A percentile compares a stretch with the other conserved stretches of the same genome.
Evolutionary conservation across 768 basidiomycete species (phyloP).

Genomic region (Cytidiella melzeri): DNA sequence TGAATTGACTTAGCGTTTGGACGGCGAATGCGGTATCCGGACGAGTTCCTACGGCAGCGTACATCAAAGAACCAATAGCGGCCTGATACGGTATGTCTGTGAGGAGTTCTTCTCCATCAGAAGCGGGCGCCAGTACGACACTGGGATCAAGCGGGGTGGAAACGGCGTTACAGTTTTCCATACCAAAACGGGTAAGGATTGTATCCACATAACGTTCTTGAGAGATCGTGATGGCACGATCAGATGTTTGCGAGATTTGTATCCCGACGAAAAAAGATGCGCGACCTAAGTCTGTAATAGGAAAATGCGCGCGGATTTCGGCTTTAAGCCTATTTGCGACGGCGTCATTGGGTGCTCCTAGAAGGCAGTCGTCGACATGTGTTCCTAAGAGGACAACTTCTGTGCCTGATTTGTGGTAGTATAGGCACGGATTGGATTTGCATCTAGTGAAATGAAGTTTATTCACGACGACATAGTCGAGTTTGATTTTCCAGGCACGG

Average conservation of each 20-base stretch:
- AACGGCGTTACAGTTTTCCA: slow-evolving; percentile 26
- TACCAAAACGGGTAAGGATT: slow-evolving; percentile 22
- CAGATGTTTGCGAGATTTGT: slow-evolving; percentile 20
- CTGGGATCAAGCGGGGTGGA: slow-evolving; percentile 27
- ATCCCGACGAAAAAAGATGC: slow-evolving; percentile 27
- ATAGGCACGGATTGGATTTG: slow-evolving; percentile 23
- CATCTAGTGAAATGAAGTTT: slow-evolving; percentile 21
- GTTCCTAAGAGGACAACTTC: slow-evolving; percentile 16
- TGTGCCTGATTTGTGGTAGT: neutral
- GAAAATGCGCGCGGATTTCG: slow-evolving; percentile 16
- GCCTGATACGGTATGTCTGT: slow-evolving; percentile 12
- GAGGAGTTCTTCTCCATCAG: neutral
- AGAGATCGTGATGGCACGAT: slow-evolving; percentile 18
- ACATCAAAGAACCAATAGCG: slow-evolving; percentile 23
- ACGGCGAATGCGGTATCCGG: slow-evolving; percentile 29
- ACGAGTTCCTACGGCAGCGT: slow-evolving; percentile 24
- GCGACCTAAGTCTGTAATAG: slow-evolving; percentile 19
- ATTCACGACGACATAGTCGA: slow-evolving; percentile 16
- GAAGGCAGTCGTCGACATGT: slow-evolving; percentile 31
- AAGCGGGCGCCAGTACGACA: slow-evolving; percentile 16
- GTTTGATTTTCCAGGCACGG: slow-evolving; percentile 35
- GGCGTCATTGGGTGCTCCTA: slow-evolving; percentile 16
- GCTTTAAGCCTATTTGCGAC: slow-evolving; percentile 12
- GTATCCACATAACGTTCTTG: slow-evolving; percentile 21
- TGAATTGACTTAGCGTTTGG: slow-evolving; percentile 20